Conservation (phyloP, 2,329 filamentous ascomycete species). For the Fusarium nisikadoi region DNA sequence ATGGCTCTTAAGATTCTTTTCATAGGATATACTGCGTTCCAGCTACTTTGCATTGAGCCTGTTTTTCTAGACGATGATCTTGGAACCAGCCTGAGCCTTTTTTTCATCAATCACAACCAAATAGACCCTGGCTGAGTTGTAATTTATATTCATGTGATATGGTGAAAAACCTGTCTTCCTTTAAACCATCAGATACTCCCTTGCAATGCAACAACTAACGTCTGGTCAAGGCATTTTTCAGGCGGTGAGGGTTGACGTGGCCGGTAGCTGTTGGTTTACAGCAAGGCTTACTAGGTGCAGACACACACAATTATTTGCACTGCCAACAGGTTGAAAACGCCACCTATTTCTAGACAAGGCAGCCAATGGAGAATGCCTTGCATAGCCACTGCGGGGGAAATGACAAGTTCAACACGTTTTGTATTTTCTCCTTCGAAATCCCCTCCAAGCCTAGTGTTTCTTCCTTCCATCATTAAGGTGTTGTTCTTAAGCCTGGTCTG, state of each 20-base stretch:
- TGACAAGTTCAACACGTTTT: background rate
- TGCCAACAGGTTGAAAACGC: background rate
- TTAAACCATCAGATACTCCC: too few relatives aligned
- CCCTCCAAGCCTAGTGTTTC: rapidly evolving
- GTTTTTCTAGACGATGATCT: too few relatives aligned
- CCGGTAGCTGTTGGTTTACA: too few relatives aligned
- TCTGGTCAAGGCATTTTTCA: background rate
- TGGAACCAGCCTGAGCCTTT: too few relatives aligned
- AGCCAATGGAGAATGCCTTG: background rate
- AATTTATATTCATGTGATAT: too few relatives aligned
- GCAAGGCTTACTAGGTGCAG: background rate
- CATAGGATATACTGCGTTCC: too few relatives aligned
- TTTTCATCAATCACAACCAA: too few relatives aligned
- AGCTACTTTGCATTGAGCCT: too few relatives aligned
- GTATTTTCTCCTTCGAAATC: background rate
- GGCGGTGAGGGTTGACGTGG: background rate
- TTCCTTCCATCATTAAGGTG: background rate
- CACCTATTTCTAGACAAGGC: background rate
- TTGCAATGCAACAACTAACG: too few relatives aligned
- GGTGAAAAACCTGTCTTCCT: too few relatives aligned
- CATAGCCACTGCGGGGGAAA: background rate
- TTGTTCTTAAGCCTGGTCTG: background rate
- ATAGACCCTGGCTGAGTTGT: too few relatives aligned
- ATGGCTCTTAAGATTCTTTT: too few relatives aligned
- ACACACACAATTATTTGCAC: background rate